phyloP scores from a whole-genome alignment of 352 stramenopile species.

The Nothophytophthora sp. region DNA sequence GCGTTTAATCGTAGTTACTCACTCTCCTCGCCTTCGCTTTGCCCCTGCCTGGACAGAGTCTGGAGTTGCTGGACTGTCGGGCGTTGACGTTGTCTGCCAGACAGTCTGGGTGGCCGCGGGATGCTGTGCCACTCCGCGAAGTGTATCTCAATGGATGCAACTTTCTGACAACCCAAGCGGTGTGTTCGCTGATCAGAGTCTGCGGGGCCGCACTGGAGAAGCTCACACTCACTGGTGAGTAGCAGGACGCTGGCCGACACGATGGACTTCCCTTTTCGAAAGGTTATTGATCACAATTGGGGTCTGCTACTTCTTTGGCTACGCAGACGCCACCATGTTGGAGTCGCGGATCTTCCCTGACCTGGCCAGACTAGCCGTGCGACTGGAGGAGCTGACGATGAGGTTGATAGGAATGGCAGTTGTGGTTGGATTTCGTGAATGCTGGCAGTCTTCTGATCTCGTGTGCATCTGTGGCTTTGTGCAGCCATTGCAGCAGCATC shows the following conservation, averaged over 20 bases:
- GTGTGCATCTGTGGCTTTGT: background rate
- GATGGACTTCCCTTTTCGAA: no score
- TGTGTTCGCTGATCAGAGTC: conserved; percentile 34
- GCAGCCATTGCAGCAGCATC: conserved; percentile 36
- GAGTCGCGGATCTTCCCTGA: conserved; percentile 46
- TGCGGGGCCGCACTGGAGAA: conserved; percentile 39
- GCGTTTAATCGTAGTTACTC: no score
- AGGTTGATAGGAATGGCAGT: conserved; percentile 23
- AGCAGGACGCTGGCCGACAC: background rate
- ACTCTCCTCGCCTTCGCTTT: no score
- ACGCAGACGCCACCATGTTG: conserved; percentile 39
- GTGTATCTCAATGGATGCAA: conserved; percentile 57
- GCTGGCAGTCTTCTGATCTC: background rate
- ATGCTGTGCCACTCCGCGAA: conserved; percentile 26
- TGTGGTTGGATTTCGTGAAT: background rate
- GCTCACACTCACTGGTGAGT: conserved; percentile 47
- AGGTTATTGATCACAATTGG: no score
- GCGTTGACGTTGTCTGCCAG: conserved; percentile 47
- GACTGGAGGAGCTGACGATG: conserved; percentile 50
- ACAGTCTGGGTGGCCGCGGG: conserved; percentile 39
- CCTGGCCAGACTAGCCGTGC: conserved; percentile 27
- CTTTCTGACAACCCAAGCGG: conserved; percentile 44
- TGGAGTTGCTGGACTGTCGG: conserved; percentile 65
- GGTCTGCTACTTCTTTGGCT: background rate
- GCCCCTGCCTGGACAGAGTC: conserved; percentile 24